A percentile compares a stretch with the other conserved stretches of the same genome.
Conservation (phyloP, 441 rosid genomes). For the Pelargonium myrrhifolium region DNA sequence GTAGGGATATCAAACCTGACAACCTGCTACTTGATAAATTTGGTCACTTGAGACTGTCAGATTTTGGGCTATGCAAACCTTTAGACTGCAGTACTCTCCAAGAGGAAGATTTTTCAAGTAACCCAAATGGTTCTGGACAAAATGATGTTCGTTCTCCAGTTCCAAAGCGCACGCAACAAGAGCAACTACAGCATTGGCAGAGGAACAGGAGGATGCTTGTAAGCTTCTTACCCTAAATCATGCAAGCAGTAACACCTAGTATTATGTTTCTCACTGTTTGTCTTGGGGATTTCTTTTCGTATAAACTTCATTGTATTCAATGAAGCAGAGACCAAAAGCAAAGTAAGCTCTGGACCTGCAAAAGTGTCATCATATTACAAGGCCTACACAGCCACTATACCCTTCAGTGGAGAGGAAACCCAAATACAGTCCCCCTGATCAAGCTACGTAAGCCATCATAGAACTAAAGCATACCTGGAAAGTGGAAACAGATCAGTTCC, state of each 20-base stretch:
- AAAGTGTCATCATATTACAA: no score
- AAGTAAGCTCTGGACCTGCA: no score
- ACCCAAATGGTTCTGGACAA: background rate
- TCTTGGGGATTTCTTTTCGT: background rate
- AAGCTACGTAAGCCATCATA: no score
- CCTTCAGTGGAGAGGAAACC: no score
- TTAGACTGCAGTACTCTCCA: constrained; percentile 24
- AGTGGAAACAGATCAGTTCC: no score
- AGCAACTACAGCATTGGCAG: constrained; percentile 28
- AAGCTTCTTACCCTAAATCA: background rate
- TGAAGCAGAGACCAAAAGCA: no score
- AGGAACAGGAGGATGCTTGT: constrained; percentile 26
- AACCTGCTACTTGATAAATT: constrained; percentile 23
- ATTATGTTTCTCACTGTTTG: background rate
- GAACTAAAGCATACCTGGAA: no score
- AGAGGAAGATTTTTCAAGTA: constrained; percentile 16
- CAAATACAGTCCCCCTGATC: no score
- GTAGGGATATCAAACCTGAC: constrained; percentile 28
- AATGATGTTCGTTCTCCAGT: background rate
- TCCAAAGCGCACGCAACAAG: constrained; percentile 15
- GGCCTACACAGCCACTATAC: no score
- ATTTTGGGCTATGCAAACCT: constrained; percentile 28
- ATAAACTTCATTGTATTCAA: no score
- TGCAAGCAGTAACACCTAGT: constrained; percentile 1
- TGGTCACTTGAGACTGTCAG: constrained; percentile 29